Evolutionary conservation across 192 early-diverging fungal genomes (phyloP).

Genomic region (Diversispora epigaea): DNA sequence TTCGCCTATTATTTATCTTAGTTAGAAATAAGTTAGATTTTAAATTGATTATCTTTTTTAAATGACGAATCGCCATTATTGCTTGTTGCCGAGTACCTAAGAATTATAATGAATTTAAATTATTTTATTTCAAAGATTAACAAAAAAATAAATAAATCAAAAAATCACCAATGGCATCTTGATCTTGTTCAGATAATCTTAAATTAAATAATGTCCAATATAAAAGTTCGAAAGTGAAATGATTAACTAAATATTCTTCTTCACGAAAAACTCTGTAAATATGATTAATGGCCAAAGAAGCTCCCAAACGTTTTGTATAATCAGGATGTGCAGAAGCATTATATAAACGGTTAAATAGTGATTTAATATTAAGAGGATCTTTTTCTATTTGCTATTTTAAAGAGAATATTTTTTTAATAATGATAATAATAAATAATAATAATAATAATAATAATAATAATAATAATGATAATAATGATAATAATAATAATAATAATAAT

Average conservation of each 20-base stretch:
- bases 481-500: constrained; percentile 15
- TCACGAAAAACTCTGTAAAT: constrained; percentile 72
- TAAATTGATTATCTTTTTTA: constrained; percentile 59
- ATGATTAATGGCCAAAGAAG: constrained; percentile 65
- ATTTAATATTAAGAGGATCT: constrained; percentile 69
- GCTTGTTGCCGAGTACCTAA: constrained; percentile 57
- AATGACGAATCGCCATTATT: constrained; percentile 53
- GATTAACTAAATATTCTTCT: constrained; percentile 60
- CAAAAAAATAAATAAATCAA: neutral
- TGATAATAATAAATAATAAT: neutral
- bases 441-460: neutral
- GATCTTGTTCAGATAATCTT: constrained; percentile 60
- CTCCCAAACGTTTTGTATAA: constrained; percentile 64
- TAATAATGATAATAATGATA: neutral
- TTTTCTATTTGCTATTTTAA: constrained; percentile 40
- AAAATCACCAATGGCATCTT: constrained; percentile 50
- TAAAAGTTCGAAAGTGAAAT: constrained; percentile 68
- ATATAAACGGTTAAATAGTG: constrained; percentile 67
- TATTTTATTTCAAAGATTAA: neutral
- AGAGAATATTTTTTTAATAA: neutral
- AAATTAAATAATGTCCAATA: constrained; percentile 66
- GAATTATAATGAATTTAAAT: neutral
- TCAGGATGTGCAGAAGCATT: constrained; percentile 60
- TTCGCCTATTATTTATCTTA: constrained; percentile 41
- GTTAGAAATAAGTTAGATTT: constrained; percentile 54